Evolutionary conservation across 768 basidiomycete genomes (phyloP), one percentile per base, ranked within the genome.

Genomic region (Termitomyces sp.): DNA sequence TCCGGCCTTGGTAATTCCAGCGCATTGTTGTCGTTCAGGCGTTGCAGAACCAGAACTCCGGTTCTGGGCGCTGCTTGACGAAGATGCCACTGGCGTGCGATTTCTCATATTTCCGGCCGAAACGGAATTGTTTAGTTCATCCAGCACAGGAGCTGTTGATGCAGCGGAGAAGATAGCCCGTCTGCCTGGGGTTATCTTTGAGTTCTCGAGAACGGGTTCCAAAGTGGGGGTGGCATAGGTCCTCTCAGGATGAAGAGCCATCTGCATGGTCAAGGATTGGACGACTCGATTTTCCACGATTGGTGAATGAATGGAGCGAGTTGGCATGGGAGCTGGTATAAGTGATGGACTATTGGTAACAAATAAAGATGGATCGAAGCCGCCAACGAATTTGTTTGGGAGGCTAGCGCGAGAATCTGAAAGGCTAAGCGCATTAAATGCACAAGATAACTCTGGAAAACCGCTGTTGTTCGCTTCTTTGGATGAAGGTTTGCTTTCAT

Each of bases 1-100:
- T 10, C 82, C 86, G 14, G 79, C 73, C 65, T 83, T 84, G n/a
- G 88, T 92, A 38, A 78, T 71, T 5, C 82, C 87, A 58, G 75
- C 75, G 65, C 90, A 92, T 63, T 83, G 88, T 63, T 82, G 87
- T 14, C 74, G 72, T n/a, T 36, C 45, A 20, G 56, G 40, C n/a
- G 44, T 57, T 38, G 55, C 52, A 20, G 58, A 60, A 54, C 33
- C 52, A 20, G 58, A 60, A 54, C 33, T 54, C 44, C 60, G 61
- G 20, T 30, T 56, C 40, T 57, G 62, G 20, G 67, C 59, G 10
- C 61, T 61, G 41, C 56, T 60, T 18, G 66, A 63, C 22, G 59
- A 63, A 45, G 68, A 65, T 18, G 68, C 61, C 45, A 65, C 61
- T 48, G 4, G 14, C 35, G 33, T 51, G 10, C 57, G 59, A 10